Conservation (phyloP, 192 early-diverging fungal genomes). For the Rhizophagus prolifer region DNA sequence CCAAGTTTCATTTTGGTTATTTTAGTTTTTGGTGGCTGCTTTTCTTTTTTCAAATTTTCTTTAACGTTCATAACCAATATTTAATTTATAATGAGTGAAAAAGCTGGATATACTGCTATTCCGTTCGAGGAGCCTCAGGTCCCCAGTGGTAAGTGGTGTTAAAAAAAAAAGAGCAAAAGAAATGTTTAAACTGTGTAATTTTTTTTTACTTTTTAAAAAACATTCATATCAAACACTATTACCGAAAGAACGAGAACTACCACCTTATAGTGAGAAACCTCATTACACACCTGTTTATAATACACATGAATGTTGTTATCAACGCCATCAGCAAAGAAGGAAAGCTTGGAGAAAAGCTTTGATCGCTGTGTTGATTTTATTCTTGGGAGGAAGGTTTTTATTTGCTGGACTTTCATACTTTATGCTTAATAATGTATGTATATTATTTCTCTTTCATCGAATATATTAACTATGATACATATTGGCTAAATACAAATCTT, state of each 20-base stretch:
- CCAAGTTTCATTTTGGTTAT: no score
- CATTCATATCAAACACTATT: neutral
- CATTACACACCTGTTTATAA: neutral
- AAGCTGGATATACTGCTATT: neutral
- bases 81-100: neutral
- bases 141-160: neutral
- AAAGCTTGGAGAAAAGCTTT: slow-evolving; percentile 10
- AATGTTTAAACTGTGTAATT: neutral
- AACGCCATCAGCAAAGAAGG: neutral
- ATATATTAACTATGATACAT: neutral
- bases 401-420: neutral
- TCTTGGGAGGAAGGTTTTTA: neutral
- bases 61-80: neutral
- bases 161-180: no score
- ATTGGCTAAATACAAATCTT: neutral
- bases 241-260: neutral
- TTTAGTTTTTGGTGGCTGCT: no score
- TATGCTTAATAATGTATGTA: neutral
- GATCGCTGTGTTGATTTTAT: neutral
- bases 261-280: neutral
- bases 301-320: neutral
- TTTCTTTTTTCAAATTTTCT: neutral
- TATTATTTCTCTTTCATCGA: neutral
- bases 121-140: neutral
- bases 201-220: neutral